Evolutionary conservation across 306 rosid species (phyloP), one percentile per base, ranked within the genome.

Genomic region (Lupinus albus): DNA sequence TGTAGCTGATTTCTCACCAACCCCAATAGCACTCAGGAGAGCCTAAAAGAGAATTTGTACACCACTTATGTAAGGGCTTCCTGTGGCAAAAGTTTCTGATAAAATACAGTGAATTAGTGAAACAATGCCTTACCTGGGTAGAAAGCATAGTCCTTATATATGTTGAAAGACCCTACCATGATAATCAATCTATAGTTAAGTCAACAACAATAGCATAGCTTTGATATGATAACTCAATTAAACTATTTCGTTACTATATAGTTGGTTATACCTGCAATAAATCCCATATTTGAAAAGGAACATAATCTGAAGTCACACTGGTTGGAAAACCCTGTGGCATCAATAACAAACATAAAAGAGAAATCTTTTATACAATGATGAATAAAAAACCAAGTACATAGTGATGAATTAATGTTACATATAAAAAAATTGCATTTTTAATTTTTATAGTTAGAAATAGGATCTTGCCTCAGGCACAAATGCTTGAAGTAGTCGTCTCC

Each of bases 91-190:
- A 35, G 13, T 8, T 13, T 8, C 14, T 5, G 21, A 8, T 33
- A 61, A 38, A 33, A 68, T 11, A 17, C 8, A 53, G 9, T 15
- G 56, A 39, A 36, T 33, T 33, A 33, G 38, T 8, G 44, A 61
- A 71, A 10, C 41, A 12, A 64, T 25, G 72, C 16, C 85, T 81
- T 83, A 89, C 98, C 84, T 93, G 98, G 59, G 97, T 93, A 41
- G 97, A 93, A 79, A 93, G 97, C 98, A 93, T 93, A 70, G 91
- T 89, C 85, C 98, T 79, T 41, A 86, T 84, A 80, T 93, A 93
- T 3, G 98, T 93, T 16, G 97, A 93, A 54, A 93, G 90, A 13
- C 98, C 98, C 97, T 93, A 68, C 73, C 46, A 58, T 3, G 9
- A 60, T 35, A 11, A 60, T 35, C 61, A 68, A 47, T 64, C 33